Conservation (phyloP, 495 filamentous ascomycete species). For the Poronia punctata region DNA sequence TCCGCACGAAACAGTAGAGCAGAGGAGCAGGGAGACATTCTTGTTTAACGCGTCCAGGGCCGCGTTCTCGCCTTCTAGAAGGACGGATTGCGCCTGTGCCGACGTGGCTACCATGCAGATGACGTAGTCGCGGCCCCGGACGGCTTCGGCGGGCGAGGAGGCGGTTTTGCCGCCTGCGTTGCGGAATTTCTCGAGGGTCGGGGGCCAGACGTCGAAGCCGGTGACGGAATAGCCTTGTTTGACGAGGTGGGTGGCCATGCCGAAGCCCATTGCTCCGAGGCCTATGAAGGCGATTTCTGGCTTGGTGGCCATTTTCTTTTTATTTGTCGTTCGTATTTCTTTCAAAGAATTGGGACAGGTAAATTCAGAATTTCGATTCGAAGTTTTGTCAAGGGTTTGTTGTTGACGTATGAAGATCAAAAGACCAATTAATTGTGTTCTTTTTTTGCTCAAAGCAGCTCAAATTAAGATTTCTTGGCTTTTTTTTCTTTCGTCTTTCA, state of each 20-base stretch:
- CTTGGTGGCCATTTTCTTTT: conserved; percentile 29
- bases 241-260: conserved; percentile 75
- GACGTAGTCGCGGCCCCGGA: conserved; percentile 52
- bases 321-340: background rate
- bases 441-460: too few relatives aligned
- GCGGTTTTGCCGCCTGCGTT: conserved; percentile 58
- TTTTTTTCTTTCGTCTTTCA: too few relatives aligned
- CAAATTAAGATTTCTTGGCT: too few relatives aligned
- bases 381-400: too few relatives aligned
- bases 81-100: conserved; percentile 56
- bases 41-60: conserved; percentile 50
- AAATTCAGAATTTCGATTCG: too few relatives aligned
- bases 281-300: conserved; percentile 67
- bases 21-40: conserved; percentile 59
- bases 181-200: conserved; percentile 64
- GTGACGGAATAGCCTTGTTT: conserved; percentile 61
- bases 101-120: conserved; percentile 78
- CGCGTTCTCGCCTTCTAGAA: conserved; percentile 55
- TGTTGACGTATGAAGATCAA: too few relatives aligned
- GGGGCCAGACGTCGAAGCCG: conserved; percentile 68
- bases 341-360: too few relatives aligned
- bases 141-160: conserved; percentile 56
- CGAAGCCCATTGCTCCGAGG: conserved; percentile 84
- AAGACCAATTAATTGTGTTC: too few relatives aligned
- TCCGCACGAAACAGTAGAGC: conserved; percentile 65